Evolutionary conservation across 495 filamentous ascomycete species (phyloP), one percentile per base, ranked within the genome.

Genomic region (Xylaria castorea): DNA sequence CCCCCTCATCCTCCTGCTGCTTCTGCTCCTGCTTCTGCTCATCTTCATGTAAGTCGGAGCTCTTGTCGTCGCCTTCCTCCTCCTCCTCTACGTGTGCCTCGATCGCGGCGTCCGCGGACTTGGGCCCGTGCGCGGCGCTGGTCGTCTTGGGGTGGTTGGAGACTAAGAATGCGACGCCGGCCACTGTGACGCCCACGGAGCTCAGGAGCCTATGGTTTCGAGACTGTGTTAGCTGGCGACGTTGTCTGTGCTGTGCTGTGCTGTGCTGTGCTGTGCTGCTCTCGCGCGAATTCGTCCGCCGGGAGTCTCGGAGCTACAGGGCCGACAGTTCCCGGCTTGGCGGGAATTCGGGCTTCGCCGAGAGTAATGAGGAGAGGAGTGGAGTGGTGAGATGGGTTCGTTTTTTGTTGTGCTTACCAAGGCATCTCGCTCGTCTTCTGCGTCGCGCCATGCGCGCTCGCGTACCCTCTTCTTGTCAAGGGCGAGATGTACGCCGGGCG

Each of bases 371-470:
- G 18, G 46, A 5, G 46, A 48, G 11, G 46, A 53, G 50, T 8
- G n/a, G n/a, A 51, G 8, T 0, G 1, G n/a, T 7, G 50, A 51
- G 7, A 20, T 51, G n/a, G n/a, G n/a, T 8, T 14, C n/a, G n/a
- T 8, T 25, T 8, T 8, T 8, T 51, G 50, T 3, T 46, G 16
- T 1, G 67, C 77, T 78, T 63, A 79, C 77, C 77, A 79, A 30
- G 77, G 77, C 71, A 76, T 34, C 27, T 79, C 77, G 67, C 74
- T 75, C 55, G 77, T 44, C 62, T 75, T 76, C 50, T 76, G 71
- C 20, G 72, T 74, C 6, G 63, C 38, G 32, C 57, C 73, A 40
- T 70, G 61, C 6, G 70, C 68, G 68, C 62, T 65, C 7, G 73
- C 40, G 30, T 79, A 78, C 7, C 44, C 61, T 50, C 77, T 76